Base-by-base conservation (phyloP, 2,329 filamentous ascomycete species). In the Colletotrichum somersetense region DNA sequence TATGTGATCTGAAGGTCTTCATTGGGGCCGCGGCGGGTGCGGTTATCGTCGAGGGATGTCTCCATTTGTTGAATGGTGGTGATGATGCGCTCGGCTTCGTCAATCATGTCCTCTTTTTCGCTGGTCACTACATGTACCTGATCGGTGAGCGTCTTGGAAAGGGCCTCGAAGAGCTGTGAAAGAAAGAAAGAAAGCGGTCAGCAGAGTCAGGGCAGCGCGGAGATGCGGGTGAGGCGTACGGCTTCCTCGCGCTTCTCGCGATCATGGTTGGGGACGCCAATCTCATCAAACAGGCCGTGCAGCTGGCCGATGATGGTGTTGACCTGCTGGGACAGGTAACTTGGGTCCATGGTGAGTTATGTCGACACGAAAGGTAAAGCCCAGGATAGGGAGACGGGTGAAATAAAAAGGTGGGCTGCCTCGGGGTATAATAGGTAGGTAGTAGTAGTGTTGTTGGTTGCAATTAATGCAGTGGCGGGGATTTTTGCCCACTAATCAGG, bases 201-300 rank as follows among this genome's bases (percentile, higher is more conserved):
- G 58, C 20, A 62, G 4, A 62, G 16, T 69, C 20, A 35, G 0
- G 12, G 26, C 46, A 57, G 20, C 2, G 58, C 20, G 2, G 48
- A 50, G 53, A 30, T 8, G 20, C 20, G 64, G 20, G 16, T 11
- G 59, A 50, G 56, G 62, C 88, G 79, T 85, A 97, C 95, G 91
- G 98, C 94, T 80, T 93, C 89, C 81, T 98, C 96, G 78, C 96
- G 89, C 62, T 90, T 88, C 80, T 98, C 95, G 79, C 96, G 93
- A 82, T 98, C 96, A 90, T 97, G 95, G 78, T 86, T 91, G 38
- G 96, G 90, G n/a, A 99, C 93, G 71, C 96, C 96, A 79, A 99
- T 99, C 80, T 99, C 96, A 81, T 99, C 96, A 79, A 98, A 99
- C 70, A 98, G 89, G 75, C 93, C 93, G 83, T 98, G 96, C 73